Evolutionary conservation across 2,329 filamentous ascomycete genomes (phyloP).

Genomic region (Tympanopsis confertula): DNA sequence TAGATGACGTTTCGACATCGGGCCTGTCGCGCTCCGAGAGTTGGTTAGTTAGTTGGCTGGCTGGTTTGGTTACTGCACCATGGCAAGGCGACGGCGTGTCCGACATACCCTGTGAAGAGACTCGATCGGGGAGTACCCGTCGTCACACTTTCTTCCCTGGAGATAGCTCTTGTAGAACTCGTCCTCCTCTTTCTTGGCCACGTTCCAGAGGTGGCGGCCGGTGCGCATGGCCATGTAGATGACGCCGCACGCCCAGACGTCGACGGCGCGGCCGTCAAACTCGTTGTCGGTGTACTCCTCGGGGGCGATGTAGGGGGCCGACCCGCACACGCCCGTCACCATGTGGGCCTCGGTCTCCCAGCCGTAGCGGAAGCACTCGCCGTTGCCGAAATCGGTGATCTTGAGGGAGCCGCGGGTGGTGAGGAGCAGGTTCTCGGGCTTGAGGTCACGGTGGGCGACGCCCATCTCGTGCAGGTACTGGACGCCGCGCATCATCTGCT

Average conservation of each 20-base stretch:
- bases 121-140: conserved; percentile 93
- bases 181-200: conserved; percentile 91
- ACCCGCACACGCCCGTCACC: conserved; percentile 93
- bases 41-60: neutral
- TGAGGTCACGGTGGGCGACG: too few species aligned
- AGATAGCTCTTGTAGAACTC: conserved; percentile 94
- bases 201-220: conserved; percentile 85
- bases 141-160: conserved; percentile 82
- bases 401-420: conserved; percentile 88
- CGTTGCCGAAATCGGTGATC: conserved; percentile 97
- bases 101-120: conserved; percentile 77
- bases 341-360: conserved; percentile 98
- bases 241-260: conserved; percentile 95
- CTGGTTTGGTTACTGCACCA: neutral
- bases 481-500: conserved; percentile 96
- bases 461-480: conserved; percentile 99
- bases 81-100: neutral
- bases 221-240: conserved; percentile 99
- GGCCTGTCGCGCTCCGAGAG: conserved; percentile 41
- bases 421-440: conserved; percentile 83
- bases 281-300: conserved; percentile 93
- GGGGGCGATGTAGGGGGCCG: conserved; percentile 91
- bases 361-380: conserved; percentile 98
- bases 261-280: conserved; percentile 93
- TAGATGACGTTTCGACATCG: conserved; percentile 98